Evolutionary conservation across 495 filamentous ascomycete species (phyloP).

Genomic region (Podospora pseudopauciseta): DNA sequence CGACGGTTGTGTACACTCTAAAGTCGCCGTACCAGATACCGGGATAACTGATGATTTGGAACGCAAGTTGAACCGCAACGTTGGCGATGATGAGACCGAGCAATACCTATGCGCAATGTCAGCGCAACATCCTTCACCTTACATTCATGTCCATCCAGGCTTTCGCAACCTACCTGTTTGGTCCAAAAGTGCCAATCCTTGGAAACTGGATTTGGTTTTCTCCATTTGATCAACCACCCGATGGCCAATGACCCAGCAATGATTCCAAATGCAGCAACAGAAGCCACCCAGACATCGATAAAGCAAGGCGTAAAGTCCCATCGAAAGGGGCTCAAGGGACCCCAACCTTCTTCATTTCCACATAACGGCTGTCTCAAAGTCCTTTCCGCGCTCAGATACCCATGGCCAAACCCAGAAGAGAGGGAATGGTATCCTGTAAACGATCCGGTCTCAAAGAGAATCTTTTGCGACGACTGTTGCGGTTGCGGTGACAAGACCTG

Average conservation of each 20-base stretch:
- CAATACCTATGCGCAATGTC: conserved; percentile 51
- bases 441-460: conserved; percentile 49
- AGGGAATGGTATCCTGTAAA: conserved; percentile 48
- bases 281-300: conserved; percentile 76
- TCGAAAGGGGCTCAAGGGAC: conserved; percentile 74
- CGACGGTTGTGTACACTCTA: conserved; percentile 80
- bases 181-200: conserved; percentile 96
- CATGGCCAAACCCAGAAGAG: conserved; percentile 35
- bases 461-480: conserved; percentile 36
- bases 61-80: conserved; percentile 65
- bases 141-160: background rate
- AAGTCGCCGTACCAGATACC: conserved; percentile 77
- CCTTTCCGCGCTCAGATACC: conserved; percentile 45
- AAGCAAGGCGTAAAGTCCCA: conserved; percentile 98
- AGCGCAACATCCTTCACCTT: conserved; percentile 10
- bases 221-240: conserved; percentile 58
- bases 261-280: conserved; percentile 73
- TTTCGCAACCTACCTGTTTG: conserved; percentile 65
- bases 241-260: conserved; percentile 71
- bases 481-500: conserved; percentile 5
- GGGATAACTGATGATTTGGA: conserved; percentile 71
- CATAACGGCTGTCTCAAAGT: conserved; percentile 65
- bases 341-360: conserved; percentile 89
- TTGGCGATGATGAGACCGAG: conserved; percentile 65
- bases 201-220: conserved; percentile 60